Base-by-base conservation (phyloP, 2,329 filamentous ascomycete genomes). In the Knufia petricola region DNA sequence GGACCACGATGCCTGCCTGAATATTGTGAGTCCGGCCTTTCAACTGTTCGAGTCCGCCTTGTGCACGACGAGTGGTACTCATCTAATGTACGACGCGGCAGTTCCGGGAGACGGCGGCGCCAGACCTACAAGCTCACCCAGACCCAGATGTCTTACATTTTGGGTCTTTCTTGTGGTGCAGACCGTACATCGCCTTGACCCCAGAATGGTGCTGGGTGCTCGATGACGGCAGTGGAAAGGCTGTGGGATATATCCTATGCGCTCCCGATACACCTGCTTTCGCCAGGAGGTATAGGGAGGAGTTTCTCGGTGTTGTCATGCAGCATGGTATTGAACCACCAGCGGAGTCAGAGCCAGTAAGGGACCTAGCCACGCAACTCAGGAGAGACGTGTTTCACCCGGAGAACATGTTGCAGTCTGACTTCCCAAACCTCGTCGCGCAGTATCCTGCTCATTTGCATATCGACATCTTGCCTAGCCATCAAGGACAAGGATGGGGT, bases 361-460 rank as follows among this genome's bases (percentile, higher is more conserved):
- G 46, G 15, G 51, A 56, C 34, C 45, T 56, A 12, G 46, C 51
- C 10, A 55, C 49, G 31, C 47, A 50, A 12, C 40, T 58, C 20
- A 51, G 50, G 39, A 31, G 46, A n/a, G 50, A 52, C 32, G 54
- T 55, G 47, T 53, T 49, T 45, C 44, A 45, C 12, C 56, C 56
- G 2, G 49, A 53, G 8, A 40, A 42, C 8, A 46, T 55, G 43
- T 26, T 56, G 17, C 54, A 56, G 19, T 6, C 20, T 21, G 48
- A 55, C 15, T 48, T 46, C 32, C 56, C 52, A 19, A 28, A 50
- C 17, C 37, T 58, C 46, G 43, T 58, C 24, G 24, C 44, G 12
- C 20, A 51, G 28, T 55, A 52, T 49, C 56, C 56, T 9, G 54
- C 52, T 13, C 56, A 58, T 49, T 30, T 58, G 9, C 56, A 58